phyloP scores from a whole-genome alignment of 2,329 filamentous ascomycete genomes.

The Xylaria multiplex region DNA sequence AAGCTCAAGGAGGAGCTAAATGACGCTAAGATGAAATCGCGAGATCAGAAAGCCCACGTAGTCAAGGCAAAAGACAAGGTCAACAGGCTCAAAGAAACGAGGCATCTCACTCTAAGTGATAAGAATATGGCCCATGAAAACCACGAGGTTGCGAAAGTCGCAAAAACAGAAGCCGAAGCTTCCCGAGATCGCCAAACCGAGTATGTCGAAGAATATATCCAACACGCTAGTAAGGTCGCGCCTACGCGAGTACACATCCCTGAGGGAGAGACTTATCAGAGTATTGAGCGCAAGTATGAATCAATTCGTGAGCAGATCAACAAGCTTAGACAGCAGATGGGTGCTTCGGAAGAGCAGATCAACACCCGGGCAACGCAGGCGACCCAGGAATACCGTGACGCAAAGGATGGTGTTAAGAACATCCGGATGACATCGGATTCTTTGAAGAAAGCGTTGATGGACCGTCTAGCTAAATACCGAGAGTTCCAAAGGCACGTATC shows the following conservation, averaged over 20 bases:
- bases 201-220: conserved; percentile 63
- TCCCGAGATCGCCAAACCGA: conserved; percentile 59
- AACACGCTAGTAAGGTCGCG: conserved; percentile 64
- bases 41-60: conserved; percentile 59
- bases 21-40: conserved; percentile 48
- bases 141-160: conserved; percentile 59
- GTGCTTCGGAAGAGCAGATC: conserved; percentile 73
- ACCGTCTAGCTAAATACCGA: conserved; percentile 80
- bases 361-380: conserved; percentile 58
- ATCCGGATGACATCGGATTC: conserved; percentile 54
- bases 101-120: conserved; percentile 63
- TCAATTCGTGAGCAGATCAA: conserved; percentile 68
- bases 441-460: conserved; percentile 69
- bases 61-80: conserved; percentile 66
- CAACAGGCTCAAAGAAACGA: conserved; percentile 58
- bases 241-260: conserved; percentile 69
- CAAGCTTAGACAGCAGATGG: conserved; percentile 65
- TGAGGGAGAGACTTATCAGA: conserved; percentile 69
- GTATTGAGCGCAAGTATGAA: conserved; percentile 64
- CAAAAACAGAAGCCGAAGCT: conserved; percentile 57
- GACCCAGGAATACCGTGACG: conserved; percentile 53
- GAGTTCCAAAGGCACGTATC: conserved; percentile 87
- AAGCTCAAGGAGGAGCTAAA: conserved; percentile 52
- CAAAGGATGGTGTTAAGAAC: conserved; percentile 56
- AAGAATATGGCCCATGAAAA: conserved; percentile 70